Conservation (phyloP, 768 basidiomycete genomes). For the Albatrellus ellisii region DNA sequence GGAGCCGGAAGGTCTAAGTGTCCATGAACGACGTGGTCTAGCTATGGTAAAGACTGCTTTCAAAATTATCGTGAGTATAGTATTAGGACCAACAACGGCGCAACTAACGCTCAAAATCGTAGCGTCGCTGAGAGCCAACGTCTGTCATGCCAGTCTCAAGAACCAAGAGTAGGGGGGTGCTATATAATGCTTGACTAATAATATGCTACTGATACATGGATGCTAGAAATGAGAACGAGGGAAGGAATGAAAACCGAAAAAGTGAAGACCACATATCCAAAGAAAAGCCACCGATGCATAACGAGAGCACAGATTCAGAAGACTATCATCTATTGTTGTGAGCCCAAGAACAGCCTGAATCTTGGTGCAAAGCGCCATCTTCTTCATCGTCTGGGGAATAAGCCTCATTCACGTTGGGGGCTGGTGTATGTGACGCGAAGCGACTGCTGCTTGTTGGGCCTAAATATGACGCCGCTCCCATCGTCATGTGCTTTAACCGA, state of each 20-base stretch:
- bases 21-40: too few relatives aligned
- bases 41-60: too few relatives aligned
- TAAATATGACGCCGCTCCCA: conserved; percentile 19
- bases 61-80: too few relatives aligned
- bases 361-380: not conserved
- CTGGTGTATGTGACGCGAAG: not conserved
- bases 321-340: too few relatives aligned
- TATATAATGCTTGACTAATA: not conserved
- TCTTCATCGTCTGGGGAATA: not conserved
- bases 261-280: not conserved
- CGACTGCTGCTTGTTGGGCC: conserved; percentile 8
- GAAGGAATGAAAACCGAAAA: too few relatives aligned
- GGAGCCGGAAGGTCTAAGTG: too few relatives aligned
- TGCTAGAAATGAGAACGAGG: not conserved
- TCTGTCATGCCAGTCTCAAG: not conserved
- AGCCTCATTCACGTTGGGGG: conserved; percentile 1
- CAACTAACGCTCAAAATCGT: too few relatives aligned
- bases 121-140: too few relatives aligned
- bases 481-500: conserved; percentile 40
- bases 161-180: not conserved
- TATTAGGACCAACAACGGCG: too few relatives aligned
- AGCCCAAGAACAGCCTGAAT: not conserved
- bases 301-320: too few relatives aligned
- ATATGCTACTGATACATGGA: conserved; percentile 12
- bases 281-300: too few relatives aligned